Conservation (phyloP, 1,284 basidiomycete genomes). For the Ustilago trichophora region DNA sequence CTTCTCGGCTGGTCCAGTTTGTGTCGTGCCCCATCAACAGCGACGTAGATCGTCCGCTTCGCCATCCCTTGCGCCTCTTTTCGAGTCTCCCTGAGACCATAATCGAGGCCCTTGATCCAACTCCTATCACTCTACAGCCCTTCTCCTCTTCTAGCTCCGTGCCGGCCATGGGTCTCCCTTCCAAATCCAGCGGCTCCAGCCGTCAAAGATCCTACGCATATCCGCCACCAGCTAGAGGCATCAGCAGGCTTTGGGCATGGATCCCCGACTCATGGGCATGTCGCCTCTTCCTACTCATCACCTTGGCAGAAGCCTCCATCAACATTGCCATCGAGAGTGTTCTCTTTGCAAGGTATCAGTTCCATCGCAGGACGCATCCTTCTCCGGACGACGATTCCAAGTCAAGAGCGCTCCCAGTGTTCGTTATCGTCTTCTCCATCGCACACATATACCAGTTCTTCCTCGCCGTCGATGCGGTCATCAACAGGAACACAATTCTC, state of each 20-base stretch:
- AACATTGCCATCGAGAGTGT: conserved; percentile 57
- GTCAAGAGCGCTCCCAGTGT: conserved; percentile 52
- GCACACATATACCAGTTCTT: conserved; percentile 57
- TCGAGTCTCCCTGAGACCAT: too few relatives aligned
- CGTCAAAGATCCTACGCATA: conserved; percentile 39
- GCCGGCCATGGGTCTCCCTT: conserved; percentile 33
- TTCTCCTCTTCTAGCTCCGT: background rate
- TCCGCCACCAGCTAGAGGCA: conserved; percentile 30
- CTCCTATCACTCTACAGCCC: background rate
- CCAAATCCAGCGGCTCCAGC: conserved; percentile 16
- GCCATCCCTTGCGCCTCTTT: background rate
- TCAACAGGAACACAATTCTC: conserved; percentile 58
- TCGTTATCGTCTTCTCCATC: conserved; percentile 56
- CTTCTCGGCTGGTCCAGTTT: conserved; percentile 19
- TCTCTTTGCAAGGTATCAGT: conserved; percentile 48
- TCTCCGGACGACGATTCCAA: conserved; percentile 36
- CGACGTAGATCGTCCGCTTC: conserved; percentile 3
- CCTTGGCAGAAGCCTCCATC: conserved; percentile 49
- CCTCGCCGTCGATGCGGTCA: conserved; percentile 53
- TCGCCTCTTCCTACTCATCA: conserved; percentile 54
- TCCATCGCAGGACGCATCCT: conserved; percentile 29
- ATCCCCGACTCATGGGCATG: conserved; percentile 49
- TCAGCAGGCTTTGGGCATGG: conserved; percentile 37
- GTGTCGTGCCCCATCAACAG: background rate
- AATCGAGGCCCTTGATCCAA: background rate